Percentiles rank a stretch among this genome's conserved stretches.
Evolutionary conservation across 768 basidiomycete species (phyloP).

Genomic region (Omphalotus guepiniiformis): DNA sequence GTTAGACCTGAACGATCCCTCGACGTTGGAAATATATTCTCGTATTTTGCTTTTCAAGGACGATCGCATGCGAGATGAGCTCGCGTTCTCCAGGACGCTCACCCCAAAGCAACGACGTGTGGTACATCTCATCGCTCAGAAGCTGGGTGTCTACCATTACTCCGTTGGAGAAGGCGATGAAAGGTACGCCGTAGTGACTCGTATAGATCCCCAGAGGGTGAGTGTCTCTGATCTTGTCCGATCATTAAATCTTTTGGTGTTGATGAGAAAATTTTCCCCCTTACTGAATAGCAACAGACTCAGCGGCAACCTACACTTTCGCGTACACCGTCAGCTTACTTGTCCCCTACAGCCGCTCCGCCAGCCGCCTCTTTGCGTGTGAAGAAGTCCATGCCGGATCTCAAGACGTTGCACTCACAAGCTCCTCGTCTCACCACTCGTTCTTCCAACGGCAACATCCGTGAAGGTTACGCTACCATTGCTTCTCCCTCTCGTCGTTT

Average conservation of each 20-base stretch:
- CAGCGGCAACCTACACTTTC: constrained; percentile 62
- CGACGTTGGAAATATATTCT: constrained; percentile 95
- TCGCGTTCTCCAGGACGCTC: constrained; percentile 90
- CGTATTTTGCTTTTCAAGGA: constrained; percentile 96
- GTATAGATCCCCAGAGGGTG: constrained; percentile 81
- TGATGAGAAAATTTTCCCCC: constrained; percentile 4
- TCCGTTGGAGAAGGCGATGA: constrained; percentile 92
- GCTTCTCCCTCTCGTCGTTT: constrained; percentile 78
- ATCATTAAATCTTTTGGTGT: constrained; percentile 5
- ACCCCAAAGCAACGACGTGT: constrained; percentile 83
- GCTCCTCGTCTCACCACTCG: constrained; percentile 77
- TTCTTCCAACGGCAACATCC: constrained; percentile 85
- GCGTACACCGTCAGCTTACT: constrained; percentile 78
- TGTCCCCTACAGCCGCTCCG: constrained; percentile 49
- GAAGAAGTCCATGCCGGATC: constrained; percentile 99
- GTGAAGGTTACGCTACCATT: constrained; percentile 82
- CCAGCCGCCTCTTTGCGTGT: constrained; percentile 62
- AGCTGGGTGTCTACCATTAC: constrained; percentile 92
- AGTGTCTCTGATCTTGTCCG: constrained; percentile 23
- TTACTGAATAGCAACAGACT: constrained; percentile 36
- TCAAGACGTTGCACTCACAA: constrained; percentile 81
- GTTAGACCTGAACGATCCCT: constrained; percentile 93
- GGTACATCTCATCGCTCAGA: constrained; percentile 95
- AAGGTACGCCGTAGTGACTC: constrained; percentile 89
- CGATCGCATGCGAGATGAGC: constrained; percentile 94